A percentile compares a stretch with the other conserved stretches of the same genome.
phyloP scores from a whole-genome alignment of 2,329 filamentous ascomycete species.

The Aspergillus floridensis region DNA sequence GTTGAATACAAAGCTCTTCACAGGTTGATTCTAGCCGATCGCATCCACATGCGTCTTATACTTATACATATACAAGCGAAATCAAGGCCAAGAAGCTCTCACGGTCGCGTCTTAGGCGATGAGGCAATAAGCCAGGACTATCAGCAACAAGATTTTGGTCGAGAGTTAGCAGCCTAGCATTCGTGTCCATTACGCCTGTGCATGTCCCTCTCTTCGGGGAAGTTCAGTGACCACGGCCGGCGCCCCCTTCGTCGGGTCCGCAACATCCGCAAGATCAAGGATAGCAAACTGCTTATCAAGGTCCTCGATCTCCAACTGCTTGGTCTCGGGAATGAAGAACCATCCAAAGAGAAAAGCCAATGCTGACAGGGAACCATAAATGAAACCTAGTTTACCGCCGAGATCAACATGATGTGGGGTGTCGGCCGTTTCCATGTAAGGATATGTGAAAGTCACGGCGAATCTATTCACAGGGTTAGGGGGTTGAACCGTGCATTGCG shows the following conservation, averaged over 20 bases:
- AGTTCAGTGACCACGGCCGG: too few relatives aligned
- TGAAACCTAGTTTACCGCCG: background rate
- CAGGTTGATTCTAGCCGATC: too few relatives aligned
- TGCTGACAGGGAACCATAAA: background rate
- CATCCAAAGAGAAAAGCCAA: background rate
- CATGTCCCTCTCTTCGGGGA: too few relatives aligned
- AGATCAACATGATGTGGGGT: background rate
- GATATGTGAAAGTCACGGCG: background rate
- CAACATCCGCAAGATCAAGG: background rate
- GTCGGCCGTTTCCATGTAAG: background rate
- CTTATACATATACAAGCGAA: too few relatives aligned
- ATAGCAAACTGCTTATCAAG: background rate
- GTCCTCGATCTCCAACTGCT: background rate
- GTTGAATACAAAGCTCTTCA: too few relatives aligned
- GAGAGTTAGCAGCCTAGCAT: too few relatives aligned
- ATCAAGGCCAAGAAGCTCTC: too few relatives aligned
- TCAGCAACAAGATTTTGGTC: too few relatives aligned
- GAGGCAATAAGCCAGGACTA: too few relatives aligned
- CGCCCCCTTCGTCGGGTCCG: background rate
- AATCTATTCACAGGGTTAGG: background rate
- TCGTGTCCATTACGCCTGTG: too few relatives aligned
- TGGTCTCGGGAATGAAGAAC: background rate
- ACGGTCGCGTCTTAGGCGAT: too few relatives aligned
- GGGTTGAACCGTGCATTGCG: rapidly evolving
- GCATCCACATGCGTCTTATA: too few relatives aligned